phyloP scores from a whole-genome alignment of 2,329 filamentous ascomycete species.

The Beauveria varroae region DNA sequence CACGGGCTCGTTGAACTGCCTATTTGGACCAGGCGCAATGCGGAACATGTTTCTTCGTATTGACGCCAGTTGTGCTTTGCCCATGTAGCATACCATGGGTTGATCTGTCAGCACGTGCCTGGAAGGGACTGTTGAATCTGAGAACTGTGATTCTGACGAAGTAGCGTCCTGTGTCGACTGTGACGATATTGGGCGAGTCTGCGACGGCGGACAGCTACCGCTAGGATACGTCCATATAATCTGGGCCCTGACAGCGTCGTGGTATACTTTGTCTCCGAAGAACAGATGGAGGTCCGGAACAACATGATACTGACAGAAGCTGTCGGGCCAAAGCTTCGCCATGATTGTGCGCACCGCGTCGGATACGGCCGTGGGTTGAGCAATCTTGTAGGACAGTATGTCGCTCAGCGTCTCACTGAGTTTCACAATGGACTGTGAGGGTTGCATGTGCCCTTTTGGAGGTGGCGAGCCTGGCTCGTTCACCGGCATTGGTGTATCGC shows the following conservation, averaged over 20 bases:
- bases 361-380: slow-evolving; percentile 28
- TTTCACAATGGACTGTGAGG: slow-evolving; percentile 34
- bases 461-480: slow-evolving; percentile 26
- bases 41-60: slow-evolving; percentile 42
- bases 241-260: slow-evolving; percentile 38
- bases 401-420: slow-evolving; percentile 37
- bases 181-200: slow-evolving; percentile 27
- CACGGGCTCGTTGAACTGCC: slow-evolving; percentile 39
- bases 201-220: slow-evolving; percentile 16
- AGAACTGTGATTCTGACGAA: slow-evolving; percentile 18
- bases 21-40: slow-evolving; percentile 32
- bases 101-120: slow-evolving; percentile 17
- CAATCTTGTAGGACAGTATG: slow-evolving; percentile 29
- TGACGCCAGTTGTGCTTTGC: slow-evolving; percentile 36
- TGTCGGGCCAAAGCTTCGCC: slow-evolving; percentile 35
- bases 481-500: slow-evolving; percentile 33
- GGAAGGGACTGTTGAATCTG: slow-evolving; percentile 9
- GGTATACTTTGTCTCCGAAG: slow-evolving; percentile 40
- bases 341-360: slow-evolving; percentile 38
- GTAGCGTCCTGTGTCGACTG: slow-evolving; percentile 28
- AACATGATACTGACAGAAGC: slow-evolving; percentile 23
- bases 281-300: slow-evolving; percentile 39
- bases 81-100: slow-evolving; percentile 39
- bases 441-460: slow-evolving; percentile 28
- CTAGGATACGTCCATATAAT: slow-evolving; percentile 40